Percentiles rank a stretch among this genome's conserved stretches.
Evolutionary conservation across 306 rosid genomes (phyloP).

Genomic region (Inga laurina): DNA sequence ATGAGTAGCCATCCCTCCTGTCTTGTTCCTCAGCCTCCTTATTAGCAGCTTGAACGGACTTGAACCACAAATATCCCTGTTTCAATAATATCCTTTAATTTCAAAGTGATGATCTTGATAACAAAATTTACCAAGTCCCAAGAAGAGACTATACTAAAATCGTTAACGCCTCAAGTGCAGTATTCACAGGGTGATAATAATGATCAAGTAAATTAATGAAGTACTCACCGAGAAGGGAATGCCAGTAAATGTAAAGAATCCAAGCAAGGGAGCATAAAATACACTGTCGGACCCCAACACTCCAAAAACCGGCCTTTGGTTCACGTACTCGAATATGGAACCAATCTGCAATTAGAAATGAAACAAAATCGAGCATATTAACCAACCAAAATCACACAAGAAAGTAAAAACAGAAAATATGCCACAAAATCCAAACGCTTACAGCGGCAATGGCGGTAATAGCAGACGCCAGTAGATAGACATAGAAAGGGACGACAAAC

Average conservation of each 20-base stretch:
- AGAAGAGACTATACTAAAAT: too few species aligned
- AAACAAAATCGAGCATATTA: background rate
- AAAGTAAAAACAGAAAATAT: background rate
- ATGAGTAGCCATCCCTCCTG: conserved; percentile 82
- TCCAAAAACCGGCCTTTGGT: conserved; percentile 86
- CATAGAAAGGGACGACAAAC: conserved; percentile 65
- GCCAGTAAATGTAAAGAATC: conserved; percentile 85
- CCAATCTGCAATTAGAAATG: conserved; percentile 57
- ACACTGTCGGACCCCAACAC: conserved; percentile 70
- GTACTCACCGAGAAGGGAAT: conserved; percentile 79
- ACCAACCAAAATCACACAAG: background rate
- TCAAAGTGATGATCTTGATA: background rate
- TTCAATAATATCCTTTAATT: background rate
- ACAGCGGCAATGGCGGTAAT: conserved; percentile 97
- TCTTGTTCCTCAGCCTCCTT: conserved; percentile 98
- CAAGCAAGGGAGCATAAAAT: conserved; percentile 90
- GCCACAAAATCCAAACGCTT: conserved; percentile 16
- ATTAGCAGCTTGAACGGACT: conserved; percentile 87
- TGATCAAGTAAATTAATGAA: background rate
- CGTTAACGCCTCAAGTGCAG: too few species aligned
- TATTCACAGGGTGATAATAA: too few species aligned
- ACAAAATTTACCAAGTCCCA: too few species aligned
- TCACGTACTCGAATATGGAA: conserved; percentile 87
- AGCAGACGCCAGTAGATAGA: conserved; percentile 80
- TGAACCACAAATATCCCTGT: conserved; percentile 91